phyloP scores from a whole-genome alignment of 1,139 yeast species.

The Taphrina flavorubra region DNA sequence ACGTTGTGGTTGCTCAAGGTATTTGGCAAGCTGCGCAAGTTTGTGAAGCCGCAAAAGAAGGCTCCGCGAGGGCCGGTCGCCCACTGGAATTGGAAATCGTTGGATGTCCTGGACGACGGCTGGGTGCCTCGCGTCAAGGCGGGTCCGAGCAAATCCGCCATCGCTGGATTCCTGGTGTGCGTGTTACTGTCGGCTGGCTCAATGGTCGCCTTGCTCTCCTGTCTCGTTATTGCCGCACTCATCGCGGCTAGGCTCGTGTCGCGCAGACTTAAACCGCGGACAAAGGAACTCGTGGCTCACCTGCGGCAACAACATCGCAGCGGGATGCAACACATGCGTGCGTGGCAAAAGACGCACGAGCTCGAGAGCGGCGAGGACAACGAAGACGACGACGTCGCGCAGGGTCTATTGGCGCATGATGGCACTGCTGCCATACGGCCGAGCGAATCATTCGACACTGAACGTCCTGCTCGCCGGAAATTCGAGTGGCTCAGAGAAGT shows the following conservation, averaged over 20 bases:
- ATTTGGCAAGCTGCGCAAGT: slow-evolving; percentile 19
- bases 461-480: slow-evolving; percentile 2
- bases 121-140: slow-evolving; percentile 15
- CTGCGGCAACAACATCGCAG: neutral
- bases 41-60: slow-evolving; percentile 20
- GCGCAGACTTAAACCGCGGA: neutral
- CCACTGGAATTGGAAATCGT: slow-evolving; percentile 24
- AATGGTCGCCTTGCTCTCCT: neutral
- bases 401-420: slow-evolving; percentile 1
- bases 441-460: slow-evolving; percentile 10
- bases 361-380: slow-evolving; percentile 2
- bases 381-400: slow-evolving; percentile 1
- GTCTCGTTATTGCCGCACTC: neutral
- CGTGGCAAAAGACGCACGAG: slow-evolving; percentile 11
- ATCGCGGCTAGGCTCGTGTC: neutral
- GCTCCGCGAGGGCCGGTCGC: slow-evolving; percentile 26
- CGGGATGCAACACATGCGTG: slow-evolving; percentile 1
- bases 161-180: slow-evolving; percentile 5
- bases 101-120: slow-evolving; percentile 18
- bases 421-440: neutral
- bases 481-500: slow-evolving; percentile 9
- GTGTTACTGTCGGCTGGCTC: neutral
- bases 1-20: slow-evolving; percentile 18
- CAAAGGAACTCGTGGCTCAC: neutral
- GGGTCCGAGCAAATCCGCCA: slow-evolving; percentile 3